Percentiles rank a stretch among this genome's conserved stretches.
phyloP scores from a whole-genome alignment of 1,139 yeast genomes.

The Candida frijolesensis region DNA sequence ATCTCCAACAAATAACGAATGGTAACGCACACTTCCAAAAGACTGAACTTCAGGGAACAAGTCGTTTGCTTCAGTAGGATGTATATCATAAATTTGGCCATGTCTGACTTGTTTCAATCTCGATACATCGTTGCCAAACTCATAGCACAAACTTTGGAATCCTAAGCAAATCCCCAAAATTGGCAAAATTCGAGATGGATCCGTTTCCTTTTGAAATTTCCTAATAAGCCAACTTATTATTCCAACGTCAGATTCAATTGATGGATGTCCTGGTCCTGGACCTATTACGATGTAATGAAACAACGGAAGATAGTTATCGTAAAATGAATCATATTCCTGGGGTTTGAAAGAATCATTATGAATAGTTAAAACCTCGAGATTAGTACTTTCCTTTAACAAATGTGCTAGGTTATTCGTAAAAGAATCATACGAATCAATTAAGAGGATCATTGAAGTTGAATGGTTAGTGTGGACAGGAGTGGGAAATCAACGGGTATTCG shows the following conservation, averaged over 20 bases:
- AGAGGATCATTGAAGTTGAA: conserved; percentile 50
- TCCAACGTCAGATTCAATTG: conserved; percentile 66
- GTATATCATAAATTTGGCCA: conserved; percentile 74
- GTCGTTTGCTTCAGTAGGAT: conserved; percentile 23
- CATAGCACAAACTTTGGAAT: conserved; percentile 77
- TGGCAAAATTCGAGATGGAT: conserved; percentile 47
- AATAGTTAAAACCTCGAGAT: conserved; percentile 61
- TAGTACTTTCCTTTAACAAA: conserved; percentile 58
- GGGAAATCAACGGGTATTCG: background rate
- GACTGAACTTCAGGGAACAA: conserved; percentile 20
- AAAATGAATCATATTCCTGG: conserved; percentile 35
- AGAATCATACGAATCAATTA: conserved; percentile 93
- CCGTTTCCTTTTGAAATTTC: conserved; percentile 23
- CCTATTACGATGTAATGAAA: conserved; percentile 86
- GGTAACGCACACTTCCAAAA: conserved; percentile 82
- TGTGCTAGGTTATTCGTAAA: conserved; percentile 81
- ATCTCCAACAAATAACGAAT: conserved; percentile 66
- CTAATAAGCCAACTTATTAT: conserved; percentile 59
- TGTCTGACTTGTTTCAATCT: conserved; percentile 68
- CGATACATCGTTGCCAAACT: conserved; percentile 60
- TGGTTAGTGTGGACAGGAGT: background rate
- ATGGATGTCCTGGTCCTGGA: conserved; percentile 97
- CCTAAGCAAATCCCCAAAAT: conserved; percentile 93
- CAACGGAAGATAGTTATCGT: conserved; percentile 38
- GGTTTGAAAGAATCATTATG: conserved; percentile 69